Evolutionary conservation across 495 filamentous ascomycete genomes (phyloP), one percentile per base, ranked within the genome.

Genomic region (Aspergillus saccharolyticus): DNA sequence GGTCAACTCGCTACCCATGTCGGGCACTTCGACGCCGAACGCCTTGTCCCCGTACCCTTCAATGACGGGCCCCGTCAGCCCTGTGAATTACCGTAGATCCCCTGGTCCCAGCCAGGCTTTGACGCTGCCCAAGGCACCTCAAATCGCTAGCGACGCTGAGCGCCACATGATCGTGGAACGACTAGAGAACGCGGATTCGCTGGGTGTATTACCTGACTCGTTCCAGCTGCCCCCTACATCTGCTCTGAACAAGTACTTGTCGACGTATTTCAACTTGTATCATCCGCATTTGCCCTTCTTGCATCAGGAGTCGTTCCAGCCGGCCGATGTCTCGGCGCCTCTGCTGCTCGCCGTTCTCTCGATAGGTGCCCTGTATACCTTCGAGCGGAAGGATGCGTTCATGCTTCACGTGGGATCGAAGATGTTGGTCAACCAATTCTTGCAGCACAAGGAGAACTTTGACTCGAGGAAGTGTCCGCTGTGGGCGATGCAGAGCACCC

Each of bases 371-470:
- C 77, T 98, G 54, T 98, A 98, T 73, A 90, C 92, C 10, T 97
- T 98, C 67, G 91, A 97, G 68, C 89, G 95, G 66, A 94, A 96
- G 62, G 87, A 95, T 66, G 95, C 95, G 39, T 89, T 96, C 69
- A 88, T 93, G 78, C 84, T 96, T n/a, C 94, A 98, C 74, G 93
- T 96, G 55, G 95, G 93, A 9, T 96, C 95, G 43, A 97, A 97
- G 77, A 87, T 96, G 46, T 79, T 98, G 28, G 90, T 96, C 65
- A 96, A 90, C 72, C 91, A 97, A 70, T 97, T 97, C 72, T 71
- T 98, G 61, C 92, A 96, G 73, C 93, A 96, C 75, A 95, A 96
- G 75, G 92, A 96, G 68, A 96, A 95, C 73, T 97, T 97, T 73
- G 95, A 91, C 79, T 97, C 94, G n/a, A 83, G 91, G 53, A 97